Base-by-base conservation (phyloP, 176 grass and related monocot genomes). In the Cenchrus americanus region DNA sequence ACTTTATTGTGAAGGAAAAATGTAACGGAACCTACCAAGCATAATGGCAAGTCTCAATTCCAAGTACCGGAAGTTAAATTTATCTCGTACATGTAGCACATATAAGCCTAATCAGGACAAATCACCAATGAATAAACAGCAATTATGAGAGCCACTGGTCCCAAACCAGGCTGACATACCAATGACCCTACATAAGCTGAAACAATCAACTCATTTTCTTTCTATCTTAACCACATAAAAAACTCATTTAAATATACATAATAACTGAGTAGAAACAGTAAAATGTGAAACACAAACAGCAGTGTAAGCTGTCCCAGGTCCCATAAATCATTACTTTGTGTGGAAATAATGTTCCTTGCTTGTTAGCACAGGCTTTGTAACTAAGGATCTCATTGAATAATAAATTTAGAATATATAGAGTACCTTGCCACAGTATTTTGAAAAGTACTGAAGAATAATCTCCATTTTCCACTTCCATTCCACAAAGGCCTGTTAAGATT, bases 381-480 rank as follows among this genome's bases (percentile, higher is more conserved):
- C 57, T 62, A 69, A 49, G 48, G 71, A 76, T 19, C 46, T 71
- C 42, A 65, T 72, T 78, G 42, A 58, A 77, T 41, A 85, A 9
- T 59, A 51, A 85, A 84, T 46, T 85, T 47, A 22, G 19, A 51
- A 84, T 94, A 84, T 46, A 83, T 47, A 22, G 19, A 51, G 84
- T 94, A 98, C 95, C 92, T 94, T 94, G 40, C 55, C 81, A 80
- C 87, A 86, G 75, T 98, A 98, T 80, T 91, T 95, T 55, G 90
- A 95, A 62, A 98, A 91, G 84, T 94, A 98, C 46, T 88, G 92
- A 71, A 97, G 75, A 84, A 94, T 84, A 44, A 98, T 89, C 71
- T 93, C 90, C 86, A 98, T 65, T 84, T 95, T 98, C 92, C 90
- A 98, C 82, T 93, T 98, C 66, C 82, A 84, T 75, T 94, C 95